These are phyloP conservation scores for Solanum medicagineum DNA, from an alignment of 257 asterid genomes.

Conservation along the genomic window DNA sequence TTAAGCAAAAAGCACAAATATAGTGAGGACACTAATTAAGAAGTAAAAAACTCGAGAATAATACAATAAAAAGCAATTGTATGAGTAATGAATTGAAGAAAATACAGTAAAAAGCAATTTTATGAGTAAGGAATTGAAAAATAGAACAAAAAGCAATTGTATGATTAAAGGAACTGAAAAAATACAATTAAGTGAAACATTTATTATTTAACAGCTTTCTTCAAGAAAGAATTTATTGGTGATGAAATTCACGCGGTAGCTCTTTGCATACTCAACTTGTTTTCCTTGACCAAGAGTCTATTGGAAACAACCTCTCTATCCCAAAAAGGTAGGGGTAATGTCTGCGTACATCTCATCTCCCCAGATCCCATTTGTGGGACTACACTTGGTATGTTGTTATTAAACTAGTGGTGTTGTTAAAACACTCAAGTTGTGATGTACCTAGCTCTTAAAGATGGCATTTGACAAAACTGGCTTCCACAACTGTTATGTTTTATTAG, in stretches of 20 bases:
- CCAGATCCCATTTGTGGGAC: not conserved
- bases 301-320: not conserved
- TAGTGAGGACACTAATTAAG: not conserved
- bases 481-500: not conserved
- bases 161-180: too few species aligned
- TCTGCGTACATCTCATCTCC: not conserved
- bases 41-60: not conserved
- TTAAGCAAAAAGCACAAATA: not conserved
- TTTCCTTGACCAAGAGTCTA: not conserved
- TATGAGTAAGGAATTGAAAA: not conserved
- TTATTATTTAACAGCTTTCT: not conserved
- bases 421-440: not conserved
- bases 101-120: not conserved
- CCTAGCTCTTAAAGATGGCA: not conserved
- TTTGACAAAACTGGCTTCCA: not conserved
- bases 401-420: not conserved
- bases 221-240: not conserved
- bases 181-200: not conserved
- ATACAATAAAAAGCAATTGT: not conserved
- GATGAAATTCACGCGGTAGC: not conserved
- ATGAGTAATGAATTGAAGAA: not conserved
- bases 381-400: not conserved
- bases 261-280: not conserved
- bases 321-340: not conserved
- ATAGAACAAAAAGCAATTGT: too few species aligned